These are phyloP conservation scores for Penicillium capsulatum DNA, from an alignment of 2,329 filamentous ascomycete species.

Conservation along the genomic window DNA sequence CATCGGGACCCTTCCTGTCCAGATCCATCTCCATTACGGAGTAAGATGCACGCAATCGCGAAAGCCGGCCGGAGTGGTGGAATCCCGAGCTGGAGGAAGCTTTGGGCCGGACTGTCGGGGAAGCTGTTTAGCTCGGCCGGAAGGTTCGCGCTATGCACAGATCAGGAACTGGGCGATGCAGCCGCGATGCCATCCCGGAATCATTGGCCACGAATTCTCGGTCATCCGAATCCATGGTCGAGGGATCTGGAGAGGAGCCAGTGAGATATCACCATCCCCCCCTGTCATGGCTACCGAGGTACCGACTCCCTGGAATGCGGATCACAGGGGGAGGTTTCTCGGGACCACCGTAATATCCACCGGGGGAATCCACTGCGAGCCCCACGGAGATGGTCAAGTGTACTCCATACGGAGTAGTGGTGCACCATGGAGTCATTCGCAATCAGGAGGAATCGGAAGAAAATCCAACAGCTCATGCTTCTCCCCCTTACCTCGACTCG, in stretches of 20 bases:
- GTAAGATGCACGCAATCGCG: slow-evolving; percentile 11
- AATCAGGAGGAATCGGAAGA: no score
- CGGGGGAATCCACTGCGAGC: no score
- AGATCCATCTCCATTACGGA: no score
- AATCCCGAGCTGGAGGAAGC: slow-evolving; percentile 10
- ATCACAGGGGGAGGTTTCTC: neutral
- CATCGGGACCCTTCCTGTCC: no score
- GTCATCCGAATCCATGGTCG: slow-evolving; percentile 8
- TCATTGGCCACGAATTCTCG: slow-evolving; percentile 16
- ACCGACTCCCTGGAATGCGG: no score
- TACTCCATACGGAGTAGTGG: no score
- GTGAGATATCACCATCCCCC: no score
- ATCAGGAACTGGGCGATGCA: slow-evolving; percentile 8
- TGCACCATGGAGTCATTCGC: no score
- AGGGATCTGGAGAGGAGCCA: slow-evolving; percentile 14
- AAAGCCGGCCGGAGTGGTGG: slow-evolving; percentile 12
- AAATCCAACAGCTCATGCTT: no score
- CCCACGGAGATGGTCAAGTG: no score
- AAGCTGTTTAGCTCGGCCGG: slow-evolving; percentile 12
- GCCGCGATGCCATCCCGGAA: neutral
- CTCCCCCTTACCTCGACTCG: slow-evolving; percentile 1
- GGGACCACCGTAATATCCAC: no score
- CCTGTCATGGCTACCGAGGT: no score
- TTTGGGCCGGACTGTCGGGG: slow-evolving; percentile 15
- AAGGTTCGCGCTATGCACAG: slow-evolving; percentile 13